Conservation (phyloP, 2,329 filamentous ascomycete species). For the Fusarium sp. region DNA sequence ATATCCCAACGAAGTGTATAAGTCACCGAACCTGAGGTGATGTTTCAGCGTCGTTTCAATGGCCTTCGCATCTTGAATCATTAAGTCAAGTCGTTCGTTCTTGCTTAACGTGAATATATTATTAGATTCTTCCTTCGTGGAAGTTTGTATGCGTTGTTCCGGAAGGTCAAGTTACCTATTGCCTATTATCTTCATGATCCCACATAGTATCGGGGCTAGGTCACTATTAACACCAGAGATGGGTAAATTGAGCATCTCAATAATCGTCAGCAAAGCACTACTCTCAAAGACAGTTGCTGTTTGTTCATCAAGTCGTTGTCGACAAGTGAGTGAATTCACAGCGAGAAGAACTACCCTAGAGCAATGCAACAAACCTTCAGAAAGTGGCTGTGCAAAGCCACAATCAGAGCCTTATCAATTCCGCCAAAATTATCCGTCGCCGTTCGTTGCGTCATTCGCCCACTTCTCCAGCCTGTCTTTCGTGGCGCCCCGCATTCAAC, state of each 20-base stretch:
- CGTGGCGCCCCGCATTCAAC: slow-evolving; percentile 29
- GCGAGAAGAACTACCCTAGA: slow-evolving; percentile 4
- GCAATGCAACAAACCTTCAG: neutral
- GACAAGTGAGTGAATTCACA: too few relatives aligned
- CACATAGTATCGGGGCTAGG: too few relatives aligned
- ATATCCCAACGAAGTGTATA: neutral
- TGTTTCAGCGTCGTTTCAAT: neutral
- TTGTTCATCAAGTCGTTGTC: neutral
- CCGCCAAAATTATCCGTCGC: slow-evolving; percentile 24
- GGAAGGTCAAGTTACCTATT: neutral
- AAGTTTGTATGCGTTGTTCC: neutral
- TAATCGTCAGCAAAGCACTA: neutral
- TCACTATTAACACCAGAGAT: rapidly evolving
- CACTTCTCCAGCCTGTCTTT: slow-evolving; percentile 25
- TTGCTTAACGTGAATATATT: neutral
- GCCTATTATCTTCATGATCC: rapidly evolving
- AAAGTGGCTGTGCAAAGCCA: slow-evolving; percentile 26
- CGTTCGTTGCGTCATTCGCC: slow-evolving; percentile 35
- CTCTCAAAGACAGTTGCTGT: neutral
- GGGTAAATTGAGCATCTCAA: rapidly evolving
- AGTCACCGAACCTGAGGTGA: too few relatives aligned
- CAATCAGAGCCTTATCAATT: neutral
- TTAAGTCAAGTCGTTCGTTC: neutral
- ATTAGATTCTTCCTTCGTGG: neutral
- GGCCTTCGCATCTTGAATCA: neutral